A percentile compares a stretch with the other conserved stretches of the same genome.
Evolutionary conservation across 108 stramenopile species (phyloP).

Genomic region (Fistulifera pelliculosa): DNA sequence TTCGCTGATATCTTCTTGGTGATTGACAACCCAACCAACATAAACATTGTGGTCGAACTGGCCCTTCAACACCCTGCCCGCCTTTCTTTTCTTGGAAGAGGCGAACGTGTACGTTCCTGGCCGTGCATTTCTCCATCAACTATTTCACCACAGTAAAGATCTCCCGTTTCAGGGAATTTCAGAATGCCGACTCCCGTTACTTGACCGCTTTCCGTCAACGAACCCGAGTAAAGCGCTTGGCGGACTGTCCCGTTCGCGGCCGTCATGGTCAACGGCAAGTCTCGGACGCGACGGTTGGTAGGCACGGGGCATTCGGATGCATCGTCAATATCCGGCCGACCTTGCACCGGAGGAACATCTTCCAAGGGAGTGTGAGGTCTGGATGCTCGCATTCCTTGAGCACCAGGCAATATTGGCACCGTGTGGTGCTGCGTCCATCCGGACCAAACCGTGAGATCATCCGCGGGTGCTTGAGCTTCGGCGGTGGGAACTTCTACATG

Average conservation of each 20-base stretch:
- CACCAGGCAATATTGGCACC: background rate
- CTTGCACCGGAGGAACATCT: no score
- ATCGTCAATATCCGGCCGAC: background rate
- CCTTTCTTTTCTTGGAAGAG: background rate
- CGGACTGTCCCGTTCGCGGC: constrained; percentile 7
- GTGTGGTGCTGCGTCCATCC: background rate
- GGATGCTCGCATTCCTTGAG: background rate
- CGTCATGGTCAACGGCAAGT: background rate
- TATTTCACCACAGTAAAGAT: constrained; percentile 10
- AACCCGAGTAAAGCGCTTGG: constrained; percentile 5
- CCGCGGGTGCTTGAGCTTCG: constrained; percentile 1
- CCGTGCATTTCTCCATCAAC: constrained; percentile 12
- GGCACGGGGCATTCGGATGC: background rate
- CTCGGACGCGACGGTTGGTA: constrained; percentile 1
- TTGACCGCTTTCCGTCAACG: background rate
- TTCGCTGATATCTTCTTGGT: no score
- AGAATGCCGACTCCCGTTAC: constrained; percentile 4
- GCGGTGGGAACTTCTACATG: constrained; percentile 8
- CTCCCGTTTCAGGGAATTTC: constrained; percentile 11
- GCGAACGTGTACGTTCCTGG: constrained; percentile 10
- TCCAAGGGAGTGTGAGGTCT: background rate
- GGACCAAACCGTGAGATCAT: constrained; percentile 5
- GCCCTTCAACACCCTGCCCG: background rate
- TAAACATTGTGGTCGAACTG: constrained; percentile 3
- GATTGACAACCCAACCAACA: background rate